Evolutionary conservation across 2,329 filamentous ascomycete species (phyloP).

Genomic region (Magnaporthiopsis poae): DNA sequence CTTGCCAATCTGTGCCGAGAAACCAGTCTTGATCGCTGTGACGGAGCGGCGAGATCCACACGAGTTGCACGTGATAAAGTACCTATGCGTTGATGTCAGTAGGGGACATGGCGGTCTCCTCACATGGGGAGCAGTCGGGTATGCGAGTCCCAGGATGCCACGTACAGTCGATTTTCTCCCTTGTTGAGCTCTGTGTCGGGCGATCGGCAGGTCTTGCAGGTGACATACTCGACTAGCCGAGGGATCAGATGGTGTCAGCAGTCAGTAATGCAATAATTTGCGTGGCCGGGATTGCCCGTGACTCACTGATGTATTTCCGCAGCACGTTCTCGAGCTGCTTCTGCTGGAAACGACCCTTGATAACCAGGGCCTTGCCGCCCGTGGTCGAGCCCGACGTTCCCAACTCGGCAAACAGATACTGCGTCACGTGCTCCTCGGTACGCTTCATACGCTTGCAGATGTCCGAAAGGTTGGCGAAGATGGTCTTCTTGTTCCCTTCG

Average conservation of each 20-base stretch:
- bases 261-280: slow-evolving; percentile 3
- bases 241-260: slow-evolving; percentile 21
- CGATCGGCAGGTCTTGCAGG: slow-evolving; percentile 94
- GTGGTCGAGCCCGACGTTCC: slow-evolving; percentile 94
- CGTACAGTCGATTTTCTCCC: slow-evolving; percentile 87
- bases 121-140: not conserved
- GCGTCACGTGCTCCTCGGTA: slow-evolving; percentile 92
- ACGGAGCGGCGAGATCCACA: slow-evolving; percentile 77
- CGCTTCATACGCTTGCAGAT: slow-evolving; percentile 99
- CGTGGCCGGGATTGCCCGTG: slow-evolving; percentile 24
- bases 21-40: slow-evolving; percentile 98
- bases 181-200: slow-evolving; percentile 95
- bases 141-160: not conserved
- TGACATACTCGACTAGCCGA: slow-evolving; percentile 76
- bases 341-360: slow-evolving; percentile 97
- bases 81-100: not conserved
- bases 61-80: slow-evolving; percentile 67
- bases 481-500: slow-evolving; percentile 99
- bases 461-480: slow-evolving; percentile 97
- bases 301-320: slow-evolving; percentile 78
- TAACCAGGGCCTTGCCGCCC: slow-evolving; percentile 83
- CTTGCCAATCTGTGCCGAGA: slow-evolving; percentile 98
- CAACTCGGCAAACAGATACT: slow-evolving; percentile 95
- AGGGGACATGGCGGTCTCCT: not conserved
- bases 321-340: slow-evolving; percentile 98